Evolutionary conservation across 2,329 filamentous ascomycete species (phyloP), one percentile per base, ranked within the genome.

Genomic region (Apiospora koreana): DNA sequence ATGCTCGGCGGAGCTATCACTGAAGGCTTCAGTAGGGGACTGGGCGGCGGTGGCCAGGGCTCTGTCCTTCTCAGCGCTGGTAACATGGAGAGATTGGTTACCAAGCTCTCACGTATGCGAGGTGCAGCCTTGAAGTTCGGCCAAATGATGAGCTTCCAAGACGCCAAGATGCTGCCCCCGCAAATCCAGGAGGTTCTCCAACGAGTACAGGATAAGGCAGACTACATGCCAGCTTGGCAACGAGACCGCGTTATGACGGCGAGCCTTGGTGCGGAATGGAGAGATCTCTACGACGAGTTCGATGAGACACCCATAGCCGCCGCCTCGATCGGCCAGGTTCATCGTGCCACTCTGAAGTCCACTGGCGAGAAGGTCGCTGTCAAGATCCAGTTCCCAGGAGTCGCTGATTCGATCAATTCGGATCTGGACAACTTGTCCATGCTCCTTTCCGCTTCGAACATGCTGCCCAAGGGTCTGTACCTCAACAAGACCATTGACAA

Each of bases 101-200:
- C 94, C 6, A 98, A 97, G 81, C 87, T 99, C 2, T 98, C 95
- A 3, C 92, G 93, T 28, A 99, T 99, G 96, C 90, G 96, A 77
- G 96, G 96, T 46, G 97, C 96, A 7, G 96, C 96, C n/a, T 85
- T 99, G 54, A 99, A 99, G 83, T 83, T 99, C 35, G 97, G 96
- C 0, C 96, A 99, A 83, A 96, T 98, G 93, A 92, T 99, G 86
- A 98, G 94, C 80, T 96, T 99, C 78, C 96, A 99, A 84, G 96
- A 99, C 82, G 91, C 94, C 46, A 98, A 97, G 81, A 94, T 98
- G 90, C 88, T 99, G 12, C 96, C 96, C 0, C 89, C 88, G 0
- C 89, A 93, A 1, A 94, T 99, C 67, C 94, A 97, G 74, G 89
- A 95, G 77, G 94, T 99, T 1, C 84, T 99, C 16, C 94, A 97